Evolutionary conservation across 306 rosid species (phyloP).

Genomic region (Glycyrrhiza uralensis): DNA sequence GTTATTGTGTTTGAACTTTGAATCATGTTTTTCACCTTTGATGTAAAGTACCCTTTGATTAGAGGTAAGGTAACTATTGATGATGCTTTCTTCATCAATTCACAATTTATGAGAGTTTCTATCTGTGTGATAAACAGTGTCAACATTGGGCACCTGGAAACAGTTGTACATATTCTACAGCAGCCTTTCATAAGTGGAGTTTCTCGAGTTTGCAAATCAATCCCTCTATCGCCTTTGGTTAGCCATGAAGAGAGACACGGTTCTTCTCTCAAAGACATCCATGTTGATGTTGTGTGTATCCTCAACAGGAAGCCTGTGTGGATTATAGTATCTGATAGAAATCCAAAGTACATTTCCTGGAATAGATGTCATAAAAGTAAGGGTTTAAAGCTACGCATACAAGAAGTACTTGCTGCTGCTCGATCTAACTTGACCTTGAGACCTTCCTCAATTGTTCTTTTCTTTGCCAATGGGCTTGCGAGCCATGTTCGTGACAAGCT

Average conservation of each 20-base stretch:
- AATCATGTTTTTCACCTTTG: neutral
- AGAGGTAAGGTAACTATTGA: neutral
- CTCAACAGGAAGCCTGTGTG: conserved; percentile 73
- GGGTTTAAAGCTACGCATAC: conserved; percentile 61
- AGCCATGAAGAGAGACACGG: conserved; percentile 6
- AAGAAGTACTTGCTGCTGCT: conserved; percentile 59
- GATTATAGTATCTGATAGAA: conserved; percentile 87
- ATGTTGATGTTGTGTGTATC: conserved; percentile 75
- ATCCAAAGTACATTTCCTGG: conserved; percentile 76
- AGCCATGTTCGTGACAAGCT: conserved; percentile 39
- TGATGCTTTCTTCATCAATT: conserved; percentile 2
- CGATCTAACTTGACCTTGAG: conserved; percentile 52
- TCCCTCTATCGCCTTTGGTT: conserved; percentile 45
- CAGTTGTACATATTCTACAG: conserved; percentile 74
- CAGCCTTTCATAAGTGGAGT: conserved; percentile 77
- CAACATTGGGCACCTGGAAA: conserved; percentile 88
- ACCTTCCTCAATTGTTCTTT: conserved; percentile 73
- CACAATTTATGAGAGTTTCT: neutral
- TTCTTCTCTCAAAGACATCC: conserved; percentile 38
- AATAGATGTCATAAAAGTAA: conserved; percentile 40
- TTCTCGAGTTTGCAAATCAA: conserved; percentile 85
- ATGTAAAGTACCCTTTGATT: neutral
- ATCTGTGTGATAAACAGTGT: conserved; percentile 39
- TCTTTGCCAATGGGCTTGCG: conserved; percentile 68
- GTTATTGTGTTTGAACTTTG: neutral